Conservation (phyloP, 495 filamentous ascomycete genomes). For the Aspergillus hancockii region DNA sequence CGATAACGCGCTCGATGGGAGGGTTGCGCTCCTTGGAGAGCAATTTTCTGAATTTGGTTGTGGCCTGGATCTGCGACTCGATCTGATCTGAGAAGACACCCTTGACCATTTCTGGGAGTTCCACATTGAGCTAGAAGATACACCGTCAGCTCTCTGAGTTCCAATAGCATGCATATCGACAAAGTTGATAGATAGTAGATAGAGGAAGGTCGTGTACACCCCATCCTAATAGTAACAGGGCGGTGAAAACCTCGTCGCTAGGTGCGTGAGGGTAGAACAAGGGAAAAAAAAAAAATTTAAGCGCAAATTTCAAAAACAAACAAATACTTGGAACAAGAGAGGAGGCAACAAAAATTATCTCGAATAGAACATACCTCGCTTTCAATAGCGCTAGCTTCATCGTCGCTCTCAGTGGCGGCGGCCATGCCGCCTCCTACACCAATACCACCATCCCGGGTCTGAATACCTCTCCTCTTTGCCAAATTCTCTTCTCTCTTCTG, state of each 20-base stretch:
- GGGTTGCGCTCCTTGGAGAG: conserved; percentile 99
- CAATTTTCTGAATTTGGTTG: conserved; percentile 97
- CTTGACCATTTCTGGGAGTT: conserved; percentile 95
- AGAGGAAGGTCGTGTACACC: conserved; percentile 23
- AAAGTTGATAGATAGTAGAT: conserved; percentile 12
- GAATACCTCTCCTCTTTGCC: conserved; percentile 95
- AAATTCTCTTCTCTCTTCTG: conserved; percentile 98
- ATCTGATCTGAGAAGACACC: conserved; percentile 99
- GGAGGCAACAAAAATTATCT: conserved; percentile 4
- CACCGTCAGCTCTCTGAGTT: conserved; percentile 40
- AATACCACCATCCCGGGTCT: conserved; percentile 66
- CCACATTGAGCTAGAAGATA: conserved; percentile 79
- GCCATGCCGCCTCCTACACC: conserved; percentile 83
- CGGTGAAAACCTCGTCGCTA: conserved; percentile 37
- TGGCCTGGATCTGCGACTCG: conserved; percentile 97
- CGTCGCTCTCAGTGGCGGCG: conserved; percentile 91
- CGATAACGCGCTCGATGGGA: conserved; percentile 98
- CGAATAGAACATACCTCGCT: conserved; percentile 76
- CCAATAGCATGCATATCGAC: neutral
- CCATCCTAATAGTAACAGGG: conserved; percentile 33
- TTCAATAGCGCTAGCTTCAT: conserved; percentile 91
- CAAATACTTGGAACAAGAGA: conserved; percentile 7
- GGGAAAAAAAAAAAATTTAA: conserved; percentile 12
- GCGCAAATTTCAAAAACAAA: conserved; percentile 3
- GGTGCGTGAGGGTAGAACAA: conserved; percentile 5